Evolutionary conservation across 1,139 yeast genomes (phyloP), one percentile per base, ranked within the genome.

Genomic region (Candida frijolesensis): DNA sequence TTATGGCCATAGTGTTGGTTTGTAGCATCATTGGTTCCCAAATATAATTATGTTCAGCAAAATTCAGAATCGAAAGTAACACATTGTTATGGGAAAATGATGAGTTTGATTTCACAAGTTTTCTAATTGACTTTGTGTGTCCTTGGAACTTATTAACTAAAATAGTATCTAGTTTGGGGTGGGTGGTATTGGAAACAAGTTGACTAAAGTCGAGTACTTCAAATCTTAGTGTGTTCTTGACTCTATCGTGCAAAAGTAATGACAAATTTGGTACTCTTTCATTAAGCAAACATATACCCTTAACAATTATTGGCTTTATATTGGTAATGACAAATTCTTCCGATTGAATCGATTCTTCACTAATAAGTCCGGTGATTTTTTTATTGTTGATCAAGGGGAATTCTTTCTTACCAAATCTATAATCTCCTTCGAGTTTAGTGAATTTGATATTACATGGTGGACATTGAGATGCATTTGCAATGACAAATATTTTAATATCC

Each of bases 101-200:
- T 0, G 74, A 64, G 35, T 66, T 62, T 1, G 96, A 86, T 59
- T 91, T 82, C 15, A 82, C 70, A 1, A 92, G 66, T 49, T 76
- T 78, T 57, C 83, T 82, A 18, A 92, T 84, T 0, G 97, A 87
- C 62, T 90, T 91, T 48, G 84, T 79, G 60, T 90, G 97, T 0
- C 98, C 98, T 5, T 95, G 91, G 51, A 85, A 80, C 59, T 87
- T 85, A 58, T 82, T 65, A 6, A 63, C 43, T 29, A 74, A 60
- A 18, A 51, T 52, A 0, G 62, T 48, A 2, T 62, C 65, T 18
- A 64, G 45, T 15, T 44, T 18, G 16, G 50, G 29, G 4, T 25
- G 29, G 4, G 4, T 25, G 7, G 29, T 29, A 2, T 55, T 40
- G 15, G 45, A 43, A 5, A 56, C 33, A 1, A 64, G 38, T 15